Evolutionary conservation across 768 basidiomycete species (phyloP).

Genomic region (Mycena alexandri): DNA sequence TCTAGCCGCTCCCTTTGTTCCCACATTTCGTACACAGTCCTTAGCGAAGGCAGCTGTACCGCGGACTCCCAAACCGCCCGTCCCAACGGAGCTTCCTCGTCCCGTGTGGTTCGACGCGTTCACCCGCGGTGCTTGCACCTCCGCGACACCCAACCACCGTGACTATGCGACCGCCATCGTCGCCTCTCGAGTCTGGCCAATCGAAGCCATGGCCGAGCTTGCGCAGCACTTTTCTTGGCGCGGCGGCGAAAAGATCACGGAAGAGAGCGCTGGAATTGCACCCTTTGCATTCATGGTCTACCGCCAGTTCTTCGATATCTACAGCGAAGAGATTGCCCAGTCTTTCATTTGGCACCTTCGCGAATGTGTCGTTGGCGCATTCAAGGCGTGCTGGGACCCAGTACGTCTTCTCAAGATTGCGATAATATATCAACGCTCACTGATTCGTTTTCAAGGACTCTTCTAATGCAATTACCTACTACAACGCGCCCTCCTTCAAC

Average conservation of each 20-base stretch:
- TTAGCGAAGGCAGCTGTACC: not conserved
- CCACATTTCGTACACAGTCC: constrained; percentile 16
- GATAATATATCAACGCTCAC: not conserved
- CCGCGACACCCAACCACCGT: constrained; percentile 22
- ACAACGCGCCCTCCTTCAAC: constrained; percentile 33
- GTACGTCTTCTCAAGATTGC: constrained; percentile 34
- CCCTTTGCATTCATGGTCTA: constrained; percentile 43
- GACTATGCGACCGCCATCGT: constrained; percentile 21
- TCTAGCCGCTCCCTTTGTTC: constrained; percentile 33
- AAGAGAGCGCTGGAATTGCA: constrained; percentile 33
- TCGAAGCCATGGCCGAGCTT: constrained; percentile 40
- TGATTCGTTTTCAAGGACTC: constrained; percentile 33
- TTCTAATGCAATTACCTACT: constrained; percentile 31
- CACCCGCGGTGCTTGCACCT: constrained; percentile 26
- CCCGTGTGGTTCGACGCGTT: constrained; percentile 33
- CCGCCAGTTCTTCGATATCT: constrained; percentile 31
- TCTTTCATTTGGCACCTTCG: constrained; percentile 45
- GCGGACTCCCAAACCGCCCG: constrained; percentile 17
- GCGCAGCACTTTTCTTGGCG: constrained; percentile 46
- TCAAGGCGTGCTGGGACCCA: constrained; percentile 43
- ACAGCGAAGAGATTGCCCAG: constrained; percentile 39
- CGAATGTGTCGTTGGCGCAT: constrained; percentile 41
- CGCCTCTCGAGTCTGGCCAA: constrained; percentile 36
- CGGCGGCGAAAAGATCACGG: constrained; percentile 31
- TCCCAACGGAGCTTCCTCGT: constrained; percentile 5